phyloP scores from a whole-genome alignment of 352 stramenopile genomes.

The Elongisporangium prolatum region DNA sequence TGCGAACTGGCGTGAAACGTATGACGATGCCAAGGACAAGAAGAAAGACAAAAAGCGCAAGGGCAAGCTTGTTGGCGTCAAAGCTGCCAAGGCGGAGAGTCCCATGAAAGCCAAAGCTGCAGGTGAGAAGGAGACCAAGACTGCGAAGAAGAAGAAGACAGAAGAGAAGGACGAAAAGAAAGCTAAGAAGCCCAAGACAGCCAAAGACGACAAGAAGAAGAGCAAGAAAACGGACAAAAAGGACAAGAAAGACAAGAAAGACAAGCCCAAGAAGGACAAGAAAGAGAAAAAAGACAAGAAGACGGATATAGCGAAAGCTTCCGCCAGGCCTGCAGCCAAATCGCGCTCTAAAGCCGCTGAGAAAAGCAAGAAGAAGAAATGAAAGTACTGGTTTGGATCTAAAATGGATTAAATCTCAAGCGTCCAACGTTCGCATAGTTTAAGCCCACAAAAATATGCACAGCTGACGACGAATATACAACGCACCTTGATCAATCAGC shows the following conservation, averaged over 20 bases:
- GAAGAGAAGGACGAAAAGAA: constrained; percentile 15
- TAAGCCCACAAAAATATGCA: neutral
- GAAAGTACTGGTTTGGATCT: neutral
- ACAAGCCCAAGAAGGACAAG: constrained; percentile 11
- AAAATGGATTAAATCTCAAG: neutral
- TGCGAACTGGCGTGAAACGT: constrained; percentile 74
- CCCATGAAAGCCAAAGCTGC: constrained; percentile 23
- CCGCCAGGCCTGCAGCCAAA: neutral
- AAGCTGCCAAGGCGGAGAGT: constrained; percentile 5
- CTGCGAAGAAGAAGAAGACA: constrained; percentile 14
- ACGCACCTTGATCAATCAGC: neutral
- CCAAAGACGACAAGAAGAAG: constrained; percentile 18
- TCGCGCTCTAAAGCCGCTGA: constrained; percentile 2
- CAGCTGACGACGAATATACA: neutral
- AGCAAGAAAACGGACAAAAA: constrained; percentile 9
- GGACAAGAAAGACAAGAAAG: constrained; percentile 12
- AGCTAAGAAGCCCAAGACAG: constrained; percentile 7
- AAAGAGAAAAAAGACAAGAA: constrained; percentile 1
- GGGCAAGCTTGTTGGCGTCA: constrained; percentile 18
- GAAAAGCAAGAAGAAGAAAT: constrained; percentile 11
- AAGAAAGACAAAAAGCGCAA: constrained; percentile 55
- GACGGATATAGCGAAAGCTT: constrained; percentile 13
- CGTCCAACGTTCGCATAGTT: neutral
- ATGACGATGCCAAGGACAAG: constrained; percentile 55
- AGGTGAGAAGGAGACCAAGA: constrained; percentile 15